phyloP scores from a whole-genome alignment of 495 filamentous ascomycete species.

The Achaetomiella virescens region DNA sequence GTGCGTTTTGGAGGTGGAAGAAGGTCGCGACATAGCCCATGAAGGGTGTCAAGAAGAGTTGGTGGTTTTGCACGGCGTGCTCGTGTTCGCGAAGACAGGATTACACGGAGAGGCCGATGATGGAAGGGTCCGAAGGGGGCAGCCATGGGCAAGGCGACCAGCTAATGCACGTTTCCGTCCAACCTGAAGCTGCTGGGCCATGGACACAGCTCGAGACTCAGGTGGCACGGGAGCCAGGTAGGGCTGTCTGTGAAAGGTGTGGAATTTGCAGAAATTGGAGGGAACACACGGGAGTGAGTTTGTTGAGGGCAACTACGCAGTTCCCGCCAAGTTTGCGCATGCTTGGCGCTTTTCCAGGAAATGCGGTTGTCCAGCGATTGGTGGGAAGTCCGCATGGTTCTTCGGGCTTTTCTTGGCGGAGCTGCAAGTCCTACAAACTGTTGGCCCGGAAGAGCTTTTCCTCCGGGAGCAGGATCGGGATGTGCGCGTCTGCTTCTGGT shows the following conservation, averaged over 20 bases:
- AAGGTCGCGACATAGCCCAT: slow-evolving; percentile 45
- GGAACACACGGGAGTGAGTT: neutral
- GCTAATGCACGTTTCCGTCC: neutral
- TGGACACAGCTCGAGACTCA: neutral
- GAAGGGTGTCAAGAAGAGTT: slow-evolving; percentile 33
- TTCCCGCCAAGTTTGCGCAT: neutral
- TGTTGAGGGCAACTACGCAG: neutral
- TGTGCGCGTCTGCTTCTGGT: neutral
- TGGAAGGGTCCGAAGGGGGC: slow-evolving; percentile 12
- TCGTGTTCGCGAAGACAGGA: neutral
- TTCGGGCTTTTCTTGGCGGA: neutral
- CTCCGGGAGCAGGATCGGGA: neutral
- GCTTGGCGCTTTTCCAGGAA: neutral
- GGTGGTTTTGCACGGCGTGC: neutral
- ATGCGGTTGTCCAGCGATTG: slow-evolving; percentile 1
- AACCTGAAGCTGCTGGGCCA: neutral
- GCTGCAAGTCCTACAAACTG: neutral
- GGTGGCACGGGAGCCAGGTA: neutral
- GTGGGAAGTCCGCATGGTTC: neutral
- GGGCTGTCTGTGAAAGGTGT: neutral
- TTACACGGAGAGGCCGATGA: slow-evolving; percentile 5
- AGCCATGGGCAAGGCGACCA: neutral
- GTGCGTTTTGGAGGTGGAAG: slow-evolving; percentile 27
- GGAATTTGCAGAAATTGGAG: neutral
- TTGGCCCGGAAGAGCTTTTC: neutral